A percentile compares a stretch with the other conserved stretches of the same genome.
These are phyloP conservation scores for Diplodia sapinea DNA, from an alignment of 2,329 filamentous ascomycete genomes.

Conservation along the genomic window DNA sequence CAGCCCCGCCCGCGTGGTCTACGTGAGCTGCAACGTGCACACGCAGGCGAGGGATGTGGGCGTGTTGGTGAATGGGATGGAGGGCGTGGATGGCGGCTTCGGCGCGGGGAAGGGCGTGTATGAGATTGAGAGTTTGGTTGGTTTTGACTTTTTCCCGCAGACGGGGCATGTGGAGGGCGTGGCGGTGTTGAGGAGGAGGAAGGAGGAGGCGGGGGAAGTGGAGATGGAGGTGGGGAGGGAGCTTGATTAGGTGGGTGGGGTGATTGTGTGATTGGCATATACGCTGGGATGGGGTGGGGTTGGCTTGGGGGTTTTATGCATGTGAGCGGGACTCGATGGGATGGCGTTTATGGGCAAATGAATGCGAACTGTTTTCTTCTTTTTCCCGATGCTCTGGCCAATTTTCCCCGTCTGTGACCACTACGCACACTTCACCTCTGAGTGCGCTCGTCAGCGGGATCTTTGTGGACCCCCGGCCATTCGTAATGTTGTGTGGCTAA, in stretches of 20 bases:
- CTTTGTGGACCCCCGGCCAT: too few species aligned
- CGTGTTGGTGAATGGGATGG: constrained; percentile 75
- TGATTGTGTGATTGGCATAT: not conserved
- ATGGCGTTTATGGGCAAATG: too few species aligned
- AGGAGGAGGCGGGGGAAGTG: not conserved
- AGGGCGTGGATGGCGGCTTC: constrained; percentile 46
- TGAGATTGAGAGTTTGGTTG: constrained; percentile 85
- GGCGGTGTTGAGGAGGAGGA: constrained; percentile 60
- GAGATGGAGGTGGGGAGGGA: not conserved
- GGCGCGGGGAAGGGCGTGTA: constrained; percentile 60
- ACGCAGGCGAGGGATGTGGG: constrained; percentile 95
- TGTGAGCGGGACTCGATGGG: not conserved
- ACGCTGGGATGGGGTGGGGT: not conserved
- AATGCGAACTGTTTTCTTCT: too few species aligned
- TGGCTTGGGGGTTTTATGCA: not conserved
- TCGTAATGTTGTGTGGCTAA: too few species aligned
- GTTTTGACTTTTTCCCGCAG: constrained; percentile 98
- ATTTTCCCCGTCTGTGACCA: too few species aligned
- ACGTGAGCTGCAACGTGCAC: constrained; percentile 97
- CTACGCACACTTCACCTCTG: too few species aligned
- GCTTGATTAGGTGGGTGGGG: not conserved
- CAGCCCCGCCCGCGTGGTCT: constrained; percentile 79
- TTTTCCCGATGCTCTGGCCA: too few species aligned
- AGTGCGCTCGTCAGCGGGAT: too few species aligned
- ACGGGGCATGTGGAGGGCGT: constrained; percentile 71